phyloP scores from a whole-genome alignment of 352 stramenopile genomes.

The Globisporangium splendens region DNA sequence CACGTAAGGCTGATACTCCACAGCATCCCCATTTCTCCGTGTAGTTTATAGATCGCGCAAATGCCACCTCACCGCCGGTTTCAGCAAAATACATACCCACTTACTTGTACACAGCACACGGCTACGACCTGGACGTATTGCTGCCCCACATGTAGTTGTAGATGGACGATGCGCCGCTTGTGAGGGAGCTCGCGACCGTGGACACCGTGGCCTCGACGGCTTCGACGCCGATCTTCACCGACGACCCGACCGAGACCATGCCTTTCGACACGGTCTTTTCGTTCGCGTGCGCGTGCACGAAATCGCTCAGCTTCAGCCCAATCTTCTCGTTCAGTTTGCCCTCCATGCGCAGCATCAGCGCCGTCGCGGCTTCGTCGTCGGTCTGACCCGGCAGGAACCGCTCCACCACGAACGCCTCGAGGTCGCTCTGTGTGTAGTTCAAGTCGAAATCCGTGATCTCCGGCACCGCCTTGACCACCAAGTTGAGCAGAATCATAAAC shows the following conservation, averaged over 20 bases:
- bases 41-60: too few relatives aligned
- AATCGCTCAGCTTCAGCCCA: slow-evolving; percentile 80
- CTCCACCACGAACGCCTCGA: slow-evolving; percentile 82
- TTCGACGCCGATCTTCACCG: slow-evolving; percentile 79
- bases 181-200: slow-evolving; percentile 74
- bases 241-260: slow-evolving; percentile 75
- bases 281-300: slow-evolving; percentile 82
- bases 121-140: not conserved
- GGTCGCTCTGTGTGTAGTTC: slow-evolving; percentile 83
- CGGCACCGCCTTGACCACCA: slow-evolving; percentile 78
- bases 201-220: slow-evolving; percentile 69
- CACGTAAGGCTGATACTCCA: too few relatives aligned
- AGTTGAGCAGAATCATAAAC: slow-evolving; percentile 84
- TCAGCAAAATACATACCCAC: too few relatives aligned
- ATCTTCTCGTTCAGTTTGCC: slow-evolving; percentile 87
- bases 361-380: slow-evolving; percentile 76
- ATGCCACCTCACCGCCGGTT: too few relatives aligned
- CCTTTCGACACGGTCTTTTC: slow-evolving; percentile 84
- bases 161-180: slow-evolving; percentile 71
- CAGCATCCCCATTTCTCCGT: too few relatives aligned
- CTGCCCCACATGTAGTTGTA: slow-evolving; percentile 86
- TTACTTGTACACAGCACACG: too few relatives aligned
- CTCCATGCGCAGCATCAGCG: slow-evolving; percentile 81
- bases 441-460: slow-evolving; percentile 85
- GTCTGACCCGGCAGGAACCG: slow-evolving; percentile 78